Base-by-base conservation (phyloP, 129 eudicot species). In the Cynara cardunculus region DNA sequence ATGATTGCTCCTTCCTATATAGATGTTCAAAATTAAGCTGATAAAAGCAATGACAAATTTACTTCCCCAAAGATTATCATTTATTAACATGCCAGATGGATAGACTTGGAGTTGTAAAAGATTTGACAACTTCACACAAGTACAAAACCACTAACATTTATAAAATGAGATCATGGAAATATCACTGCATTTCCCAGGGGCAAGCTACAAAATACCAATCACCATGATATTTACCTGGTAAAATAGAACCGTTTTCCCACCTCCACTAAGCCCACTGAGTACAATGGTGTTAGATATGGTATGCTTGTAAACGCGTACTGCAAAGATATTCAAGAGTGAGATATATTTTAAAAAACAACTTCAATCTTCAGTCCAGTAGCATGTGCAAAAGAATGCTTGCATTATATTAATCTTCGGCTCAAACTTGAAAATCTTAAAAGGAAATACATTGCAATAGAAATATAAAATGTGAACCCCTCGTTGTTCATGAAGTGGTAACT, bases 221-320 rank as follows among this genome's bases (percentile, higher is more conserved):
- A 61, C 11, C 26, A 27, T 14, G 25, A 61, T 71, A 16, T 44
- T 85, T 85, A 92, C 99, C 92, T 90, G 96, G 87, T 92, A 92
- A 74, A 92, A 95, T 10, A 95, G 96, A 83, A 89, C 90, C 68
- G 97, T 92, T 72, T 94, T 95, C 21, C 99, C 99, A 79, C 97
- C 84, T 82, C 97, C 99, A 82, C 94, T 89, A 74, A 95, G 93
- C 66, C 99, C 99, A 72, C 88, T 88, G 34, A 95, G 90, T 28
- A 95, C 91, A 78, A 95, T 77, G 65, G 96, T 90, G 80, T 92
- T 90, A 34, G 94, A 80, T 70, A 85, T 72, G 59, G 78, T 85
- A 21, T 86, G 92, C 89, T 86, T 92, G 85, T 89, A 89, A 79
- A 86, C 46, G 8, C 94, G 93, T 79, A 89, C 99, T 95, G 89